Evolutionary conservation across 2,329 filamentous ascomycete species (phyloP).

Genomic region (Aspergillus felis): DNA sequence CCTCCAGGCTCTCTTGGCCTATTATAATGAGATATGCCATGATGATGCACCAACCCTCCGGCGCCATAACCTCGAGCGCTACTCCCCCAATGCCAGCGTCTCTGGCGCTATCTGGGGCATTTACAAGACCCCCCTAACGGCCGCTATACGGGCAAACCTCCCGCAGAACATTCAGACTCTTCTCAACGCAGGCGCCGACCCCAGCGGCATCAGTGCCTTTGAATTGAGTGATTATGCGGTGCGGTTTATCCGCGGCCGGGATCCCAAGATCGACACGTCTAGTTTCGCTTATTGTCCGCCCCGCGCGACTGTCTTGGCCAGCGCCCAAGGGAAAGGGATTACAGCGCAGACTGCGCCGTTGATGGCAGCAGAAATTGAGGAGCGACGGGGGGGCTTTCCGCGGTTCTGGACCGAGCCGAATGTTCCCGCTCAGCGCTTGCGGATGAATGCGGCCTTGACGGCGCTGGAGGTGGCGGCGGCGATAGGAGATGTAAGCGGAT

Average conservation of each 20-base stretch:
- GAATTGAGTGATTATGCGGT: neutral
- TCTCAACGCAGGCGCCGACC: neutral
- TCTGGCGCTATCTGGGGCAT: neutral
- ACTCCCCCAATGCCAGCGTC: neutral
- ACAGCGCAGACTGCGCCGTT: neutral
- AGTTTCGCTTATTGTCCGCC: neutral
- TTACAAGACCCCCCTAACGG: neutral
- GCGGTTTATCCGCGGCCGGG: neutral
- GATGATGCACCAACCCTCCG: neutral
- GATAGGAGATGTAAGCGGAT: neutral
- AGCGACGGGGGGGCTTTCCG: neutral
- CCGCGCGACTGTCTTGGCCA: neutral
- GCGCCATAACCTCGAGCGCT: neutral
- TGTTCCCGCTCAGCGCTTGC: constrained; percentile 5
- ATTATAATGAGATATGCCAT: neutral
- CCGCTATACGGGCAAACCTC: neutral
- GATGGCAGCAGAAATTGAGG: neutral
- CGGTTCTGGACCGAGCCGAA: constrained; percentile 7
- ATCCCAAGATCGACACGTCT: neutral
- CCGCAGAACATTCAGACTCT: neutral
- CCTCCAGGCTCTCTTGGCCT: neutral
- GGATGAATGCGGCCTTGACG: neutral
- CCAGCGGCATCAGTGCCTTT: neutral
- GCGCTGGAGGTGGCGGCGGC: constrained; percentile 3
- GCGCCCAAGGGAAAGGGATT: neutral